Evolutionary conservation across 2,329 filamentous ascomycete genomes (phyloP), one percentile per base, ranked within the genome.

Genomic region (Scedosporium boydii): DNA sequence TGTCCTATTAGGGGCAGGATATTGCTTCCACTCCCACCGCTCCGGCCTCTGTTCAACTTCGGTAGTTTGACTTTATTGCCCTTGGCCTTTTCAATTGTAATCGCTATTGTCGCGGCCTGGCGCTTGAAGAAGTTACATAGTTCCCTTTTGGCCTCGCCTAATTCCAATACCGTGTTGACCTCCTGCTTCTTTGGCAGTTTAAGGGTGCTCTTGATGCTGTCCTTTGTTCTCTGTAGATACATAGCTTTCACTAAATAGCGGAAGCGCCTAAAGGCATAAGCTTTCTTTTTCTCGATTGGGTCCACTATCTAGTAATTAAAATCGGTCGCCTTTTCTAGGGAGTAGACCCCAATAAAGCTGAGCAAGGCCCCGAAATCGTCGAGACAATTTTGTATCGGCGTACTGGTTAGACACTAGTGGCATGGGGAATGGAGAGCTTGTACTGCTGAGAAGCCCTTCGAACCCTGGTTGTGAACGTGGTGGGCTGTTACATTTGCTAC

Each of bases 341-440:
- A 76, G 18, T 70, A 69, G 1, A 76, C 72, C 51, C 73, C 69
- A 18, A 84, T 67, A 64, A 84, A 84, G 1, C 75, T 72, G 51
- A 83, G 74, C 0, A 84, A 70, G 0, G 80, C 74, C 0, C 78
- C 81, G 3, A 84, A 74, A 58, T 85, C 82, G 4, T 78, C 77
- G 0, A 84, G 71, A 1, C 70, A 71, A 65, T 84, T 84, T 63
- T 84, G 82, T 26, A 84, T 78, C 0, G 81, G 82, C 0, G 81
- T 83, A 0, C 80, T 80, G 0, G 79, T 79, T 0, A 83, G 71
- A 64, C 80, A 82, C 81, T 82, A 85, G 9, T 82, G 73, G 0
- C 74, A 77, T 1, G 72, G 70, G 0, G 81, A 76, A 1, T 67
- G 62, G 0, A 85, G 70, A 0, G 74, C 70, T 23, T 69, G 66